A percentile compares a stretch with the other conserved stretches of the same genome.
phyloP scores from a whole-genome alignment of 2,329 filamentous ascomycete genomes.

The Trichoderma sp. region DNA sequence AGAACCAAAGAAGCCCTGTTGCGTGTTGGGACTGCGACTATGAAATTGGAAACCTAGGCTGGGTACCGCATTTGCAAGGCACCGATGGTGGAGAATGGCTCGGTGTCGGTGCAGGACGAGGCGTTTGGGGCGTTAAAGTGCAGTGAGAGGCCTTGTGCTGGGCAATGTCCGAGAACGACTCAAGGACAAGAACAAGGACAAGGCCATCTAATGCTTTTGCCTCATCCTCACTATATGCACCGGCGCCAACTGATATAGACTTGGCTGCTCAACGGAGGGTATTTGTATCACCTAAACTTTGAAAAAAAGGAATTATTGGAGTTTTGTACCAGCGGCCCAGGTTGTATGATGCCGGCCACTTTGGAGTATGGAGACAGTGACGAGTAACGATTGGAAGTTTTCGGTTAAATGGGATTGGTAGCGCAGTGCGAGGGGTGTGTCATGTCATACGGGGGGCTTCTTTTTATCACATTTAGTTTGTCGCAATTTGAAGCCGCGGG shows the following conservation, averaged over 20 bases:
- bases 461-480: slow-evolving; percentile 19
- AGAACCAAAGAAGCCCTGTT: slow-evolving; percentile 66
- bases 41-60: slow-evolving; percentile 81
- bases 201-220: background rate
- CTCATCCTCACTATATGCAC: background rate
- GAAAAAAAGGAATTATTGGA: slow-evolving; percentile 13
- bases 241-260: slow-evolving; percentile 22
- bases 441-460: slow-evolving; percentile 15
- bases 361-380: slow-evolving; percentile 22
- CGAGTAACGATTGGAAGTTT: slow-evolving; percentile 23
- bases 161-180: background rate
- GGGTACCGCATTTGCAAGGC: slow-evolving; percentile 72
- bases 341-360: slow-evolving; percentile 3
- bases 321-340: slow-evolving; percentile 22
- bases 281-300: slow-evolving; percentile 19
- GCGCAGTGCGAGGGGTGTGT: slow-evolving; percentile 10
- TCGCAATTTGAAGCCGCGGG: slow-evolving; percentile 22
- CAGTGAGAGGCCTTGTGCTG: slow-evolving; percentile 31
- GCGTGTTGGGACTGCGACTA: slow-evolving; percentile 85
- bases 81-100: slow-evolving; percentile 79
- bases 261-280: slow-evolving; percentile 1
- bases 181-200: background rate
- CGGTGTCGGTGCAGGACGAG: slow-evolving; percentile 76
- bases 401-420: slow-evolving; percentile 19
- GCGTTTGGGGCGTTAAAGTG: slow-evolving; percentile 73